Percentiles rank a stretch among this genome's conserved stretches.
phyloP scores from a whole-genome alignment of 495 filamentous ascomycete genomes.

The Neurospora sp. region DNA sequence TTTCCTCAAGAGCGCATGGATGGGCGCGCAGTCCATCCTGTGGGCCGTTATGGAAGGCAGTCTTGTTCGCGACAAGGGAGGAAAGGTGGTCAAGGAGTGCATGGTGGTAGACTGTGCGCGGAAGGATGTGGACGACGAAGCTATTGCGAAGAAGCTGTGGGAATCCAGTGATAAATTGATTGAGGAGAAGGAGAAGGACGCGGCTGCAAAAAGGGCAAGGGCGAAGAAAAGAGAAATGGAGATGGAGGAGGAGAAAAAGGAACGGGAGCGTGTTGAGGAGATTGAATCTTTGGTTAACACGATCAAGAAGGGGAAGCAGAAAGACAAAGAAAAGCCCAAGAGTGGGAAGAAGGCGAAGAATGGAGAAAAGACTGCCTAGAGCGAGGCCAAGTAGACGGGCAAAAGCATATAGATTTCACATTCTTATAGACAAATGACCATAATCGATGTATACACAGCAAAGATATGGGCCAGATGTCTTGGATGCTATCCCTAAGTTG shows the following conservation, averaged over 20 bases:
- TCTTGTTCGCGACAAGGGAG: conserved; percentile 51
- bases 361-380: conserved; percentile 8
- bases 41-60: conserved; percentile 73
- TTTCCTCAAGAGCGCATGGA: conserved; percentile 68
- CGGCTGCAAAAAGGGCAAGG: conserved; percentile 63
- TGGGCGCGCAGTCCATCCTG: conserved; percentile 80
- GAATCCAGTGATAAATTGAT: conserved; percentile 77
- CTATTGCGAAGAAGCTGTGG: conserved; percentile 75
- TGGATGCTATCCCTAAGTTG: not conserved
- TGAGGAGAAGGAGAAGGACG: conserved; percentile 71
- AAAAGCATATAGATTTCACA: not conserved
- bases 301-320: conserved; percentile 32
- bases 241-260: conserved; percentile 29
- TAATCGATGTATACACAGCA: not conserved
- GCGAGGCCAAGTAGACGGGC: not conserved
- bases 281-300: conserved; percentile 32
- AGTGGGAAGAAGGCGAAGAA: conserved; percentile 12
- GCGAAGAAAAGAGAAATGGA: conserved; percentile 39
- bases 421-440: not conserved
- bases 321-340: conserved; percentile 17
- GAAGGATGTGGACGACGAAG: conserved; percentile 68
- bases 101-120: conserved; percentile 58
- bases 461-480: not conserved
- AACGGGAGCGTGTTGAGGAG: conserved; percentile 31
- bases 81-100: conserved; percentile 80